Percentiles rank a stretch among this genome's conserved stretches.
These are phyloP conservation scores for Nitzschia putrida DNA, from an alignment of 108 stramenopile species.

Conservation along the genomic window DNA sequence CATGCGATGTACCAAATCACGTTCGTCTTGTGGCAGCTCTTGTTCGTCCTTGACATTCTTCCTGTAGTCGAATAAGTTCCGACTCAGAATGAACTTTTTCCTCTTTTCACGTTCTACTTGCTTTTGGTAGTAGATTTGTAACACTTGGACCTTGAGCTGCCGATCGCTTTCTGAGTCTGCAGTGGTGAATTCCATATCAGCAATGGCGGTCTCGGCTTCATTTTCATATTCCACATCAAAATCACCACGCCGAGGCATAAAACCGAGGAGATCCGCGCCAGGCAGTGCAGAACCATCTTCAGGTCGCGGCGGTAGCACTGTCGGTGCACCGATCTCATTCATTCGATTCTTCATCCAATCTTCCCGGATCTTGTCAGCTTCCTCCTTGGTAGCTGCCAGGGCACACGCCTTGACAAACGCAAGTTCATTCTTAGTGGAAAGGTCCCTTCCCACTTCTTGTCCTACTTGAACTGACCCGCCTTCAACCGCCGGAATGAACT, in stretches of 20 bases:
- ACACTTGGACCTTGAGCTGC: slow-evolving; percentile 86
- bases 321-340: slow-evolving; percentile 58
- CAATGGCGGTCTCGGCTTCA: slow-evolving; percentile 88
- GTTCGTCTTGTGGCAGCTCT: slow-evolving; percentile 81
- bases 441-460: slow-evolving; percentile 79
- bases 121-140: slow-evolving; percentile 87
- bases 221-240: slow-evolving; percentile 97
- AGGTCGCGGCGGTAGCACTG: slow-evolving; percentile 74
- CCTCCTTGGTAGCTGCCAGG: slow-evolving; percentile 37
- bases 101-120: slow-evolving; percentile 86
- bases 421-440: slow-evolving; percentile 73
- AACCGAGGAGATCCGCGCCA: slow-evolving; percentile 82
- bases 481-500: slow-evolving; percentile 59
- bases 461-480: slow-evolving; percentile 45
- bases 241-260: slow-evolving; percentile 93
- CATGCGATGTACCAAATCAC: slow-evolving; percentile 85
- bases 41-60: slow-evolving; percentile 67
- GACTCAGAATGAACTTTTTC: slow-evolving; percentile 81
- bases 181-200: slow-evolving; percentile 89
- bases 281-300: slow-evolving; percentile 69
- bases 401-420: slow-evolving; percentile 60
- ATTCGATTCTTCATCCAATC: slow-evolving; percentile 72
- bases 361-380: slow-evolving; percentile 61
- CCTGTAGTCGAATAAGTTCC: slow-evolving; percentile 79
- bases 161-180: slow-evolving; percentile 78